Evolutionary conservation across 352 stramenopile genomes (phyloP).

Genomic region (Phytopythium litorale): DNA sequence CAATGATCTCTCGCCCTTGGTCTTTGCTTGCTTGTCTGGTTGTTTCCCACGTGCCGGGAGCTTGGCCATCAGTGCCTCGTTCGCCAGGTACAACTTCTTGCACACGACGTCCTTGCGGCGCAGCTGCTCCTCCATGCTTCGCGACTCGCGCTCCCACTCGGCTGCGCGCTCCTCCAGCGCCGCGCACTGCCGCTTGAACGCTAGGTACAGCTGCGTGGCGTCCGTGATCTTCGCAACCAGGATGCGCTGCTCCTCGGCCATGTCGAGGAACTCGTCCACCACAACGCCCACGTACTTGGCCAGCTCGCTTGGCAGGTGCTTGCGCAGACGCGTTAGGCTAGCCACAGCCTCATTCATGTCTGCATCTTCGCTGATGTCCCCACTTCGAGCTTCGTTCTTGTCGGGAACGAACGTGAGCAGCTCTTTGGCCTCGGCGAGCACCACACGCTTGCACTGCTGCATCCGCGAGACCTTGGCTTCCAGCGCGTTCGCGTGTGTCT

Average conservation of each 20-base stretch:
- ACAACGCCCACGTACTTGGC: conserved; percentile 42
- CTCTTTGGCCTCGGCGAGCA: conserved; percentile 42
- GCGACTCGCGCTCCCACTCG: conserved; percentile 28
- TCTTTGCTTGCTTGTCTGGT: not conserved
- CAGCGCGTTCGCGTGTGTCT: conserved; percentile 30
- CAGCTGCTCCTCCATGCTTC: conserved; percentile 36
- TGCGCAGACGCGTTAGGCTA: conserved; percentile 35
- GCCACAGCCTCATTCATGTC: conserved; percentile 18
- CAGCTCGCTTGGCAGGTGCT: conserved; percentile 45
- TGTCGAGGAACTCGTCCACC: conserved; percentile 52
- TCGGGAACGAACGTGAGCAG: conserved; percentile 24
- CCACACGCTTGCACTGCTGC: conserved; percentile 33
- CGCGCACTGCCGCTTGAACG: conserved; percentile 46
- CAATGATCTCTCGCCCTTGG: not conserved
- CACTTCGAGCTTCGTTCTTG: conserved; percentile 3
- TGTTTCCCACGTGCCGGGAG: conserved; percentile 11
- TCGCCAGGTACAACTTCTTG: conserved; percentile 61
- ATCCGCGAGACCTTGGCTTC: conserved; percentile 39
- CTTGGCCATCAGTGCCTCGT: conserved; percentile 50
- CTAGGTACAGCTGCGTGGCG: conserved; percentile 51
- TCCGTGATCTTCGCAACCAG: conserved; percentile 58
- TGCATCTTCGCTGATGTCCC: not conserved
- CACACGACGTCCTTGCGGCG: conserved; percentile 48
- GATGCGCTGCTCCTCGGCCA: conserved; percentile 49
- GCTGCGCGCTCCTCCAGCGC: conserved; percentile 30